These are phyloP conservation scores for Lipomyces kockii DNA, from an alignment of 805 yeast genomes.

Conservation along the genomic window DNA sequence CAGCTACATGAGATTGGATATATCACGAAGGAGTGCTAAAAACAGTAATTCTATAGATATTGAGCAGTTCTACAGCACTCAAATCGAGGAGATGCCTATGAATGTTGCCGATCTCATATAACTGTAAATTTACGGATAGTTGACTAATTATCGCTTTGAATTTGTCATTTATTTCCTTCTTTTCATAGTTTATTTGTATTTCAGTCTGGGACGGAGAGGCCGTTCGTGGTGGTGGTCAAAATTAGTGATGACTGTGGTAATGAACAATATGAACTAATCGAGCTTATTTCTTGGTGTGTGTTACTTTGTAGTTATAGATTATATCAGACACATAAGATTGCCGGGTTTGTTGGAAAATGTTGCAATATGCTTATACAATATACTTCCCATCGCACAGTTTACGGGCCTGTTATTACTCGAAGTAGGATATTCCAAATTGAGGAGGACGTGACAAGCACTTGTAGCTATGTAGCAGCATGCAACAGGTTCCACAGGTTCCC, in stretches of 20 bases:
- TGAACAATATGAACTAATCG: conserved; percentile 1
- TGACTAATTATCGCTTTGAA: conserved; percentile 1
- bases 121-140: conserved; percentile 23
- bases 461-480: too few species aligned
- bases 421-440: not conserved
- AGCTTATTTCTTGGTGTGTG: not conserved
- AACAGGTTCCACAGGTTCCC: too few species aligned
- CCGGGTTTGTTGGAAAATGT: not conserved
- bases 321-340: not conserved
- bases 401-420: not conserved
- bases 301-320: conserved; percentile 2
- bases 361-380: not conserved
- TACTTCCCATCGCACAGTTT: not conserved
- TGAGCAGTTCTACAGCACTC: conserved; percentile 85
- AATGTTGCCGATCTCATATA: conserved; percentile 58
- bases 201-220: not conserved
- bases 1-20: conserved; percentile 54
- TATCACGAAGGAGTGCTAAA: not conserved
- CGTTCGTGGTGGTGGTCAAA: not conserved
- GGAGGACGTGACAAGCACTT: too few species aligned
- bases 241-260: conserved; percentile 1
- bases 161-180: not conserved
- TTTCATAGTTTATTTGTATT: not conserved
- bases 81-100: conserved; percentile 91
- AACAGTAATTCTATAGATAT: conserved; percentile 49